Evolutionary conservation across 495 filamentous ascomycete species (phyloP).

Genomic region (Aspergillus cavernicola): DNA sequence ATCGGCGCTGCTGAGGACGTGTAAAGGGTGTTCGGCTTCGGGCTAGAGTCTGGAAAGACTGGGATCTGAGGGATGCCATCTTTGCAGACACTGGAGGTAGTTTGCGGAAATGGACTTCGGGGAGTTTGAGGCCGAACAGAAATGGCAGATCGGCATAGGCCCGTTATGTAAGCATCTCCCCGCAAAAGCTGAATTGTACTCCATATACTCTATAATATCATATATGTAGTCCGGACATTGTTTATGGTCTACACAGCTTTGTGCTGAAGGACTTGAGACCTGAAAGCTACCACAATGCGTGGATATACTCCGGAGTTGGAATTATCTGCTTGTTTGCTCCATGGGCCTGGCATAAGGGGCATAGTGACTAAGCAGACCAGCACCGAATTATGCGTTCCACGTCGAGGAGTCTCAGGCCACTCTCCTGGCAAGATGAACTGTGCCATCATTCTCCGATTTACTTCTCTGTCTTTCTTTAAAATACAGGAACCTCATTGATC

Average conservation of each 20-base stretch:
- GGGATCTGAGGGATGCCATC: slow-evolving; percentile 35
- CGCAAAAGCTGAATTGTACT: too few species aligned
- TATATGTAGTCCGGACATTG: too few species aligned
- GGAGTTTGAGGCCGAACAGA: background rate
- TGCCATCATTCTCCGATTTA: background rate
- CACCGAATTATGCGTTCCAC: slow-evolving; percentile 10
- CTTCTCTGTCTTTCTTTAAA: slow-evolving; percentile 1
- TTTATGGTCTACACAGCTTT: too few species aligned
- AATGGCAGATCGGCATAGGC: background rate
- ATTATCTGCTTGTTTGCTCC: too few species aligned
- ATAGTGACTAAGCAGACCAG: slow-evolving; percentile 12
- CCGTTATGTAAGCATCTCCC: slow-evolving; percentile 3
- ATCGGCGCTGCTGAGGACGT: slow-evolving; percentile 63
- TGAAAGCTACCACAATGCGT: too few species aligned
- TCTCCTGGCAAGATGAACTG: slow-evolving; percentile 8
- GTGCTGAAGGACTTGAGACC: background rate
- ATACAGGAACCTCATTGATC: background rate
- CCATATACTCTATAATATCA: background rate
- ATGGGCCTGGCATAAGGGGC: background rate
- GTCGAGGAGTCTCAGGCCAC: slow-evolving; percentile 7
- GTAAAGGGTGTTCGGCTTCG: slow-evolving; percentile 27
- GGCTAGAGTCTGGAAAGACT: slow-evolving; percentile 28
- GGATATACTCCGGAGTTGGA: background rate
- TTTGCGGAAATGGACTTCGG: background rate
- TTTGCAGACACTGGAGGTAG: slow-evolving; percentile 4